Conservation (phyloP, 192 early-diverging fungal species). For the Linnemannia exigua region DNA sequence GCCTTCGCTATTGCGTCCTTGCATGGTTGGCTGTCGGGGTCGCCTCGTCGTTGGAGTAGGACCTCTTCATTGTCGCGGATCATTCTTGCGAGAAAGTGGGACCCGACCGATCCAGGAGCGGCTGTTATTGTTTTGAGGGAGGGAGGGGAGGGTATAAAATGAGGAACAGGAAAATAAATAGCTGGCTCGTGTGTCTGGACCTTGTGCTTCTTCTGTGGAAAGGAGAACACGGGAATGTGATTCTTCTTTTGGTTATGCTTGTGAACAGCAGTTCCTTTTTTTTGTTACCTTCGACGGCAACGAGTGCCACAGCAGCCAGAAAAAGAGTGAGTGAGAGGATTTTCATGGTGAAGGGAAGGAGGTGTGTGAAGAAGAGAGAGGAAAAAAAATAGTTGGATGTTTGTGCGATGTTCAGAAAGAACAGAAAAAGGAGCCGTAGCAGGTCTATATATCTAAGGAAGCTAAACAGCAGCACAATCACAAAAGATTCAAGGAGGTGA, state of each 20-base stretch:
- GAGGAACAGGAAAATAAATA: neutral
- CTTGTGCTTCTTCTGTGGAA: neutral
- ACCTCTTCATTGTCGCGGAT: neutral
- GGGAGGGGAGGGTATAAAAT: neutral
- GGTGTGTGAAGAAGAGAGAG: neutral
- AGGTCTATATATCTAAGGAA: no score
- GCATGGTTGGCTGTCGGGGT: neutral
- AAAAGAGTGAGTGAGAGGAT: neutral
- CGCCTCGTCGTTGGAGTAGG: neutral
- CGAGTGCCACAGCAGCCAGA: neutral
- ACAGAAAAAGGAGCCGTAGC: neutral
- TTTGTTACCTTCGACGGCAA: neutral
- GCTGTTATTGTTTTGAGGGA: neutral
- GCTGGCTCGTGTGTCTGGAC: no score
- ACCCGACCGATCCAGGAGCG: neutral
- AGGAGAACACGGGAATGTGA: neutral
- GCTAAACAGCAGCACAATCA: no score
- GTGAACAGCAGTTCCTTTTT: neutral
- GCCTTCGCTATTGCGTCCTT: neutral
- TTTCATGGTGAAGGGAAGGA: neutral
- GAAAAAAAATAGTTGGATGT: neutral
- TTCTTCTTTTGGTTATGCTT: neutral
- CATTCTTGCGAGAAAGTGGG: slow-evolving; percentile 2
- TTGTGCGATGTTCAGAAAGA: neutral
- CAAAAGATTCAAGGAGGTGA: no score